Conservation (phyloP, 306 rosid genomes). For the Sindora glabra region DNA sequence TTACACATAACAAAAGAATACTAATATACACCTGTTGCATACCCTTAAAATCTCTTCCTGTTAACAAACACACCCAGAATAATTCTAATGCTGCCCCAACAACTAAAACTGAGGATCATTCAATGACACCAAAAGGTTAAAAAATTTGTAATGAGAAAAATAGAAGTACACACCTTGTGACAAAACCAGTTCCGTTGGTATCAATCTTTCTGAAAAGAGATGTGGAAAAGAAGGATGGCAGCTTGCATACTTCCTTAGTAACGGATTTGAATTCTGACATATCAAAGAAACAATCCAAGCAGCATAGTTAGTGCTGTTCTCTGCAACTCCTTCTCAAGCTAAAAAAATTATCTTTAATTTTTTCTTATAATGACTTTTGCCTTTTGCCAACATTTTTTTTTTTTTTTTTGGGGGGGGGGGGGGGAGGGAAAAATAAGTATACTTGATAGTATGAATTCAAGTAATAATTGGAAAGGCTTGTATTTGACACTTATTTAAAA, state of each 20-base stretch:
- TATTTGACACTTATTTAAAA: background rate
- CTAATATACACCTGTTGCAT: background rate
- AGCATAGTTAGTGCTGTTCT: slow-evolving; percentile 15
- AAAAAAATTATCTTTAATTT: background rate
- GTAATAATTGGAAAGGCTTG: slow-evolving; percentile 10
- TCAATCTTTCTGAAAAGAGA: slow-evolving; percentile 84
- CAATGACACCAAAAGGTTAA: background rate
- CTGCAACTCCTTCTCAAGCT: background rate
- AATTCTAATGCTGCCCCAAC: background rate
- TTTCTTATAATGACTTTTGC: background rate
- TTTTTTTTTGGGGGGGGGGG: too few species aligned
- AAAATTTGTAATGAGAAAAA: background rate
- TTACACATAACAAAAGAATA: background rate
- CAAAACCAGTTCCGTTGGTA: slow-evolving; percentile 55
- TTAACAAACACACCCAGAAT: background rate
- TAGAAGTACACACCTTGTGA: slow-evolving; percentile 61
- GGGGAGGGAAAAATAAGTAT: background rate
- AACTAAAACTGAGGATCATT: slow-evolving; percentile 11
- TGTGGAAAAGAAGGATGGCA: slow-evolving; percentile 83
- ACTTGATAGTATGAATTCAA: background rate
- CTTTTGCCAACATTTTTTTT: slow-evolving; percentile 16
- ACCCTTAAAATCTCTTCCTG: background rate
- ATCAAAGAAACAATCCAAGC: slow-evolving; percentile 27
- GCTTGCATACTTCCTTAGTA: slow-evolving; percentile 93
- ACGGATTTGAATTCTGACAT: slow-evolving; percentile 73